Conservation (phyloP, 768 basidiomycete genomes). For the Phanerodontia chrysosporium region DNA sequence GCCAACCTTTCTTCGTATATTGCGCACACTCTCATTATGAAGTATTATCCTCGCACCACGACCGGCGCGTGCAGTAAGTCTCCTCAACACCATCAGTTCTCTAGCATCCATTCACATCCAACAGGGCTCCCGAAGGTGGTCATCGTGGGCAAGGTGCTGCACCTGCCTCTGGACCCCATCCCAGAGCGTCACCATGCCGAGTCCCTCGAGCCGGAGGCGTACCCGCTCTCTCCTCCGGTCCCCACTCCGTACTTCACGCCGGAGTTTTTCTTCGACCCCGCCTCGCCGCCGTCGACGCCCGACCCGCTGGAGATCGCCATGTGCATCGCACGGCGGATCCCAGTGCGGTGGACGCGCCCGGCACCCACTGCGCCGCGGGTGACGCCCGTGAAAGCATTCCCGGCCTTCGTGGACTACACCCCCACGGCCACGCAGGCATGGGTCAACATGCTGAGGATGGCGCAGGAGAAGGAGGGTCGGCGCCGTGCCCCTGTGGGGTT, state of each 20-base stretch:
- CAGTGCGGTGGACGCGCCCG: not conserved
- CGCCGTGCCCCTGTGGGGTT: not conserved
- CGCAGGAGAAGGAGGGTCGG: not conserved
- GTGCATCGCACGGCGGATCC: not conserved
- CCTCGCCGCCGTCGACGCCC: not conserved
- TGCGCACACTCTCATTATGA: not conserved
- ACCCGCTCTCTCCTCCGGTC: no score
- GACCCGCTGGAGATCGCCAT: not conserved
- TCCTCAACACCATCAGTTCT: not conserved
- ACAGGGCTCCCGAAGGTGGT: not conserved
- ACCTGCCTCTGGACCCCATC: not conserved
- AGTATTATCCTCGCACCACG: not conserved
- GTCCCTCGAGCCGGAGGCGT: not conserved
- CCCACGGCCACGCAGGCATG: not conserved
- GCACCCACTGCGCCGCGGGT: not conserved
- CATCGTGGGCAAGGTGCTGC: not conserved
- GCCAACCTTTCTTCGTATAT: not conserved
- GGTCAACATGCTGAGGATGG: not conserved
- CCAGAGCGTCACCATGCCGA: no score
- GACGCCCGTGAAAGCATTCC: not conserved
- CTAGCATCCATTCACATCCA: not conserved
- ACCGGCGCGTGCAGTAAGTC: not conserved
- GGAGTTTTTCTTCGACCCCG: not conserved
- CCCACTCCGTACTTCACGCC: not conserved
- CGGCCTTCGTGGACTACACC: not conserved